Conservation (phyloP, 768 basidiomycete genomes). For the Phylloporus sp. region DNA sequence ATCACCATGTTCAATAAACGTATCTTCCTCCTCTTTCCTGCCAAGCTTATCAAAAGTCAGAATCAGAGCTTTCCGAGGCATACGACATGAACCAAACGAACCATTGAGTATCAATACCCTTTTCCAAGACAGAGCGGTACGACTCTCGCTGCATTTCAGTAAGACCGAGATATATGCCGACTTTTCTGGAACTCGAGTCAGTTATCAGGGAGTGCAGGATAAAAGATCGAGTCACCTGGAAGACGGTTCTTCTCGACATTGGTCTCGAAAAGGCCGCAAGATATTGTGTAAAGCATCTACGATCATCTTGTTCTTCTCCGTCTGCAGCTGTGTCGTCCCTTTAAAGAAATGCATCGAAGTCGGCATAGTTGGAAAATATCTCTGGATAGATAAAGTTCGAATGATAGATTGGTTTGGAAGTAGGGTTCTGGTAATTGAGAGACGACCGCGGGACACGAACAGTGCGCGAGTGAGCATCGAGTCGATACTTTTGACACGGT, state of each 20-base stretch:
- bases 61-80: neutral
- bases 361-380: conserved; percentile 87
- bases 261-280: conserved; percentile 88
- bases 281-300: conserved; percentile 98
- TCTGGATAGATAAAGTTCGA: conserved; percentile 98
- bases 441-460: conserved; percentile 84
- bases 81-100: conserved; percentile 25
- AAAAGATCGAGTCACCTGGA: conserved; percentile 56
- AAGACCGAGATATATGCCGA: conserved; percentile 96
- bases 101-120: conserved; percentile 99
- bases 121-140: conserved; percentile 94
- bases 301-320: conserved; percentile 78
- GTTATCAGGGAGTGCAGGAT: neutral
- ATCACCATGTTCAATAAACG: conserved; percentile 98
- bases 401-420: conserved; percentile 94
- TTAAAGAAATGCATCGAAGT: conserved; percentile 91
- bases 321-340: conserved; percentile 71
- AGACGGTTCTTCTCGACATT: conserved; percentile 96
- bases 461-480: conserved; percentile 85
- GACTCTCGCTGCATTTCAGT: conserved; percentile 98
- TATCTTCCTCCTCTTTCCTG: conserved; percentile 98
- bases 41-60: conserved; percentile 62
- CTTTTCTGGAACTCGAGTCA: conserved; percentile 58
- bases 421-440: conserved; percentile 96
- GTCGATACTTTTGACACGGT: conserved; percentile 98